Evolutionary conservation across 768 basidiomycete genomes (phyloP), one percentile per base, ranked within the genome.

Genomic region (Sarcodon aspratus): DNA sequence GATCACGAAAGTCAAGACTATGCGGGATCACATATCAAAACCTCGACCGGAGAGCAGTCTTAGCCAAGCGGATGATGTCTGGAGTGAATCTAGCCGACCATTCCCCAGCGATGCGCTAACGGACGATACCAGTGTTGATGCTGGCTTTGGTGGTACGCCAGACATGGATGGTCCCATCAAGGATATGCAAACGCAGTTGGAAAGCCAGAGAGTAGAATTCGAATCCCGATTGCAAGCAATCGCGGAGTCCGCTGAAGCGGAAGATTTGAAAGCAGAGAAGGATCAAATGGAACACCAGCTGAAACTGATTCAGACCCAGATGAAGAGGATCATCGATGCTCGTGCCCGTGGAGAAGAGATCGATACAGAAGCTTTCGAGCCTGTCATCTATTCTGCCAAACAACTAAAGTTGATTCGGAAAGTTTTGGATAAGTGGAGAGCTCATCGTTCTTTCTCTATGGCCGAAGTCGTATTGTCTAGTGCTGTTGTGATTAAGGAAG

Each of bases 231-330:
- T 80, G 50, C 71, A 70, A 52, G 73, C 76, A 1, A 76, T 81
- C 48, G 69, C 84, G 1, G 78, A 84, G 58, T 81, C 79, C 36
- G 72, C 79, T 15, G 85, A 92, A 61, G 81, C 85, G 7, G 90
- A 93, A 57, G 90, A 92, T 63, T 66, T 92, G 50, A 87, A 85
- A 59, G 80, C 82, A 38, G 91, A 94, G 69, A 92, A 89, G 66
- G 86, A 89, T 46, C 90, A 95, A 66, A 87, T 96, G 85, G 82
- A 94, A 55, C 82, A 84, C 54, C 91, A 95, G 58, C 71, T 95
- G 54, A 78, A 75, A 60, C 68, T 89, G 46, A 82, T 95, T 45
- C 82, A 82, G 49, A 72, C 70, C 49, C 88, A 91, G 63, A 88
- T 95, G 78, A 86, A 75, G 63, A 78, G 85, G 27, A 72, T 90